Percentiles rank a stretch among this genome's conserved stretches.
These are phyloP conservation scores for Diphasiastrum complanatum DNA, from an alignment of 83 land plant genomes.

Conservation along the genomic window DNA sequence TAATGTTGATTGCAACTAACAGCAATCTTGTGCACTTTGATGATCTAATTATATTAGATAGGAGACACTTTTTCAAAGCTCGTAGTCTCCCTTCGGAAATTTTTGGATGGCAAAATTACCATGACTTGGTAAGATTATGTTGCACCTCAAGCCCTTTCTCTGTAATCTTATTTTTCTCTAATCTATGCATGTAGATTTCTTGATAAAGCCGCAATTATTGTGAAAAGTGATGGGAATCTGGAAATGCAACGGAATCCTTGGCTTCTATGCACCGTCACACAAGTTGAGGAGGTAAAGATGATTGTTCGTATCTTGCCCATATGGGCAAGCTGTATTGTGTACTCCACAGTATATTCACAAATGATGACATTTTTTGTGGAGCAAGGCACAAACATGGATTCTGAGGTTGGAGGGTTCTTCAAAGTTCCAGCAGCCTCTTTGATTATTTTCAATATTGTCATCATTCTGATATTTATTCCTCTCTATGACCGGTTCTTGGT, in stretches of 20 bases:
- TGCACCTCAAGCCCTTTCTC: too few species aligned
- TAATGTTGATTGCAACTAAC: too few species aligned
- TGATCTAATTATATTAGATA: too few species aligned
- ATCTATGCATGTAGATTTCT: constrained; percentile 6
- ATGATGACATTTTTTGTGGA: constrained; percentile 8
- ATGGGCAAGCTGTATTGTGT: neutral
- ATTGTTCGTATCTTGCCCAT: constrained; percentile 1
- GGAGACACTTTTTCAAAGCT: too few species aligned
- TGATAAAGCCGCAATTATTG: constrained; percentile 6
- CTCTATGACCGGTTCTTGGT: constrained; percentile 6
- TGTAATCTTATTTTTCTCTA: too few species aligned
- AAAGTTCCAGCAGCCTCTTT: constrained; percentile 7
- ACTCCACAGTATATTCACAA: constrained; percentile 5
- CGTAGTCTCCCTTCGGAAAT: too few species aligned
- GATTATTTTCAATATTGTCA: neutral
- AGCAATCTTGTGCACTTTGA: too few species aligned
- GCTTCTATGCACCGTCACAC: constrained; percentile 7
- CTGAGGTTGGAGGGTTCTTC: constrained; percentile 1
- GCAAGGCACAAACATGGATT: constrained; percentile 7
- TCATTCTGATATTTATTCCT: neutral
- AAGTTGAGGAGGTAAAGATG: constrained; percentile 13
- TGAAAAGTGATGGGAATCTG: neutral
- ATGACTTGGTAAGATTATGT: too few species aligned
- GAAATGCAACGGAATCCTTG: too few species aligned
- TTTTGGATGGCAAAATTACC: too few species aligned